A percentile compares a stretch with the other conserved stretches of the same genome.
These are phyloP conservation scores for Skeletonema grethae DNA, from an alignment of 108 stramenopile genomes.

Conservation along the genomic window DNA sequence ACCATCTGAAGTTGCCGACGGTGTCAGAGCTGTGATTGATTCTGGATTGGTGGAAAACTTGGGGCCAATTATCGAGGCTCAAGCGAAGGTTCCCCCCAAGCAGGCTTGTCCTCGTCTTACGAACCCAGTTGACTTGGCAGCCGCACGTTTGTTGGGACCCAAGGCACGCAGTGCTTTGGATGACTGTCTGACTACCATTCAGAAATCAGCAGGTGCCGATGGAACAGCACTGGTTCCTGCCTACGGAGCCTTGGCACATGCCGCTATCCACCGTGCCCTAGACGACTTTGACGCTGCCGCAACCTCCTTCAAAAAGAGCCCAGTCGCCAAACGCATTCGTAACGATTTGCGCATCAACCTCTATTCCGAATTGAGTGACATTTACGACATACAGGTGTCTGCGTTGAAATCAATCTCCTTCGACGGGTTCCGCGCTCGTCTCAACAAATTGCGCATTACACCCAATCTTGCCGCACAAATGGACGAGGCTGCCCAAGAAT, in stretches of 20 bases:
- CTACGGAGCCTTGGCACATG: slow-evolving; percentile 76
- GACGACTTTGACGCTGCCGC: slow-evolving; percentile 50
- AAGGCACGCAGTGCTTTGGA: slow-evolving; percentile 52
- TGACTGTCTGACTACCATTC: slow-evolving; percentile 43
- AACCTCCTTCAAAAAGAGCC: slow-evolving; percentile 37
- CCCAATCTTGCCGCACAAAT: slow-evolving; percentile 75
- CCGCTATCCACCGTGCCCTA: slow-evolving; percentile 63
- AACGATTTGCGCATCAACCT: slow-evolving; percentile 58
- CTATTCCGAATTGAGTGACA: slow-evolving; percentile 58
- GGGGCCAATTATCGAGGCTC: slow-evolving; percentile 44
- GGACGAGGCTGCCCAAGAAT: slow-evolving; percentile 55
- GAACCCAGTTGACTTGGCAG: slow-evolving; percentile 67
- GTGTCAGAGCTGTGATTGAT: slow-evolving; percentile 47
- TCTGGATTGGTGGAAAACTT: slow-evolving; percentile 47
- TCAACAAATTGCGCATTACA: slow-evolving; percentile 72
- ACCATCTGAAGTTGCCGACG: slow-evolving; percentile 40
- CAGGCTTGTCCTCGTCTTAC: slow-evolving; percentile 36
- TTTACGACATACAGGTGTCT: slow-evolving; percentile 66
- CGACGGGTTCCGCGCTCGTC: slow-evolving; percentile 60
- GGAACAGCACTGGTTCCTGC: slow-evolving; percentile 56
- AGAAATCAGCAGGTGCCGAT: slow-evolving; percentile 25
- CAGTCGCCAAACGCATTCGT: slow-evolving; percentile 64
- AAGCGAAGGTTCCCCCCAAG: slow-evolving; percentile 46
- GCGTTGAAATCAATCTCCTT: slow-evolving; percentile 60
- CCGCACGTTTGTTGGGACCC: slow-evolving; percentile 63